Percentiles rank a stretch among this genome's conserved stretches.
These are phyloP conservation scores for Trifolium pratense DNA, from an alignment of 306 rosid genomes.

Conservation along the genomic window DNA sequence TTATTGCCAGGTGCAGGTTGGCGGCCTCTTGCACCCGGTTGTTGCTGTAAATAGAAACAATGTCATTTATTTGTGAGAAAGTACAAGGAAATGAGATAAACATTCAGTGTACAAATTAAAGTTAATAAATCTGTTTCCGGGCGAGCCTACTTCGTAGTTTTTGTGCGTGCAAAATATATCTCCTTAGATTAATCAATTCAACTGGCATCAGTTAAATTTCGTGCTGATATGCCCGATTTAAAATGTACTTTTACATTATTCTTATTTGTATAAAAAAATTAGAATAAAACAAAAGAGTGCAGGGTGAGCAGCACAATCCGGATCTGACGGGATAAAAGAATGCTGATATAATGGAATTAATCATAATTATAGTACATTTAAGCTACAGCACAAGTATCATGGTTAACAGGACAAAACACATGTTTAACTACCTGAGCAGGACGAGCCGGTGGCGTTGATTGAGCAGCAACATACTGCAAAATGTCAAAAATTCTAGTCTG, in stretches of 20 bases:
- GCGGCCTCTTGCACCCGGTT: conserved; percentile 50
- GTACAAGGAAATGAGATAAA: conserved; percentile 10
- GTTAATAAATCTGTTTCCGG: neutral
- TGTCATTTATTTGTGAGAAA: neutral
- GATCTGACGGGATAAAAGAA: neutral
- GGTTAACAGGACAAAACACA: neutral
- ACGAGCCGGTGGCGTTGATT: conserved; percentile 70
- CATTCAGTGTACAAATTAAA: neutral
- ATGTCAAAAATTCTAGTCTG: conserved; percentile 81
- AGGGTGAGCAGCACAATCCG: conserved; percentile 7
- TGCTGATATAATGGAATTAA: neutral
- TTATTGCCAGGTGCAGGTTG: conserved; percentile 50
- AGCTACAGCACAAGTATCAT: conserved; percentile 25
- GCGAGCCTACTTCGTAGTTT: neutral
- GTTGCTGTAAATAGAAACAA: conserved; percentile 52
- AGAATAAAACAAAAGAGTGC: conserved; percentile 21
- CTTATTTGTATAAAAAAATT: neutral
- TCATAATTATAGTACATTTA: neutral
- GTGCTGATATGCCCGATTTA: neutral
- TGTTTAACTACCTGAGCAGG: conserved; percentile 67
- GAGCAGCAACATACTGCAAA: conserved; percentile 81
- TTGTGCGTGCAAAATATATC: conserved; percentile 14
- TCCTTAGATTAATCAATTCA: conserved; percentile 25
- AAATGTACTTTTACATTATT: neutral
- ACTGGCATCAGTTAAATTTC: conserved; percentile 10